Conservation (phyloP, 768 basidiomycete species). For the Wakefieldia striispora region DNA sequence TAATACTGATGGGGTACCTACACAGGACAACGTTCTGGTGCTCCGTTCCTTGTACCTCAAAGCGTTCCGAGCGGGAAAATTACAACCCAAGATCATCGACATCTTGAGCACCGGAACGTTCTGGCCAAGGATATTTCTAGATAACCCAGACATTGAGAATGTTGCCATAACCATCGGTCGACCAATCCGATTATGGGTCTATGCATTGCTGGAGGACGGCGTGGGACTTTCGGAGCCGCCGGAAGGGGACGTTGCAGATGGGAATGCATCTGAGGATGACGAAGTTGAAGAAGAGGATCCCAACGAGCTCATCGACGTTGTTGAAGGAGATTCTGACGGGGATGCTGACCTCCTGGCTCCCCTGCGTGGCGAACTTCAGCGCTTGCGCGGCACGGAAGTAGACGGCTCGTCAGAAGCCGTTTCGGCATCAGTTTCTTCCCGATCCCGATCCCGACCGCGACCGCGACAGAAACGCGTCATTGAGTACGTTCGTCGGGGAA, state of each 20-base stretch:
- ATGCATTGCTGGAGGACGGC: slow-evolving; percentile 65
- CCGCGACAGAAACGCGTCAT: slow-evolving; percentile 29
- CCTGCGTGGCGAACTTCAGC: slow-evolving; percentile 62
- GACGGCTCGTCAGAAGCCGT: slow-evolving; percentile 19
- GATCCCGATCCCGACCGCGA: slow-evolving; percentile 20
- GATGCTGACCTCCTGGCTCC: slow-evolving; percentile 62
- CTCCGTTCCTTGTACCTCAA: slow-evolving; percentile 53
- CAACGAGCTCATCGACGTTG: slow-evolving; percentile 67
- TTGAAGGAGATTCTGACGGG: slow-evolving; percentile 52
- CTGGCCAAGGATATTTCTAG: slow-evolving; percentile 75
- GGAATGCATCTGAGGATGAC: slow-evolving; percentile 19
- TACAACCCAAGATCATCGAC: slow-evolving; percentile 60
- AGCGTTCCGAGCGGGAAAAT: slow-evolving; percentile 59
- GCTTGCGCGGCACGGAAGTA: slow-evolving; percentile 48
- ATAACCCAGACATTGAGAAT: slow-evolving; percentile 72
- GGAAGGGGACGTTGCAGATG: slow-evolving; percentile 18
- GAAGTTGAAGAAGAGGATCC: slow-evolving; percentile 45
- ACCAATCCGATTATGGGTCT: slow-evolving; percentile 62
- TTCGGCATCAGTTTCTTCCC: slow-evolving; percentile 36
- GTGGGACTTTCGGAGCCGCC: slow-evolving; percentile 53
- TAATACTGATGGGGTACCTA: slow-evolving; percentile 1
- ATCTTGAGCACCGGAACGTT: slow-evolving; percentile 58
- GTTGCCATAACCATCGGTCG: slow-evolving; percentile 61
- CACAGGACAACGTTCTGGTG: slow-evolving; percentile 15
- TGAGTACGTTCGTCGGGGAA: slow-evolving; percentile 72